phyloP scores from a whole-genome alignment of 176 grass and related monocot genomes.

The Poa annua region DNA sequence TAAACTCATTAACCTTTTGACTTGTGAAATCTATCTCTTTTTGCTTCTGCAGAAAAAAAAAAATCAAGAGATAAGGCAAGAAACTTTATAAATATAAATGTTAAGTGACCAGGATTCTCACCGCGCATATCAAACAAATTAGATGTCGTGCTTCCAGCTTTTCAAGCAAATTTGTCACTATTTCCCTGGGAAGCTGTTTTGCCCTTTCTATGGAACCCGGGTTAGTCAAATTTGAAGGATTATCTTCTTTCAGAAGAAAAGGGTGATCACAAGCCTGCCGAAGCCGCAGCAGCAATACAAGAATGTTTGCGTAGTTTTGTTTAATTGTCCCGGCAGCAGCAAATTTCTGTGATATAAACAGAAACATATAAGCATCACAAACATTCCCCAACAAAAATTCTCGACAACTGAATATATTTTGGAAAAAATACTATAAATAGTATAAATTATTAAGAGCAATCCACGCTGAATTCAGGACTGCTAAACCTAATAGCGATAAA shows the following conservation, averaged over 20 bases:
- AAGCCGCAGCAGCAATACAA: slow-evolving; percentile 82
- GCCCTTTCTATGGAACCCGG: slow-evolving; percentile 63
- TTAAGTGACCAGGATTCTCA: slow-evolving; percentile 51
- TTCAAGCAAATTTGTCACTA: slow-evolving; percentile 61
- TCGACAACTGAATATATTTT: background rate
- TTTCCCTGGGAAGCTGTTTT: slow-evolving; percentile 76
- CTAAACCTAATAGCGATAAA: background rate
- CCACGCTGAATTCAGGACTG: background rate
- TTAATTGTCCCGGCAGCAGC: slow-evolving; percentile 82
- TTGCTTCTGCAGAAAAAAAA: background rate
- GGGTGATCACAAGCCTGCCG: slow-evolving; percentile 94
- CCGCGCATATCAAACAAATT: slow-evolving; percentile 78
- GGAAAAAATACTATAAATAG: background rate
- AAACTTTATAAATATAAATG: background rate
- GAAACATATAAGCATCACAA: background rate
- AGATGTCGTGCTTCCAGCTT: slow-evolving; percentile 58
- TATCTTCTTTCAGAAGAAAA: slow-evolving; percentile 69
- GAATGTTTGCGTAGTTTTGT: slow-evolving; percentile 91
- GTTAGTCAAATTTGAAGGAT: slow-evolving; percentile 55
- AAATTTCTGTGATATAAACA: slow-evolving; percentile 61
- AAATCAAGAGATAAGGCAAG: background rate
- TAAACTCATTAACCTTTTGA: background rate
- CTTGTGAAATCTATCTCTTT: background rate
- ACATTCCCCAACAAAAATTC: background rate
- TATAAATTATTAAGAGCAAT: background rate